These are phyloP conservation scores for Euphorbia schlechtendalii DNA, from an alignment of 441 rosid species.

Conservation along the genomic window DNA sequence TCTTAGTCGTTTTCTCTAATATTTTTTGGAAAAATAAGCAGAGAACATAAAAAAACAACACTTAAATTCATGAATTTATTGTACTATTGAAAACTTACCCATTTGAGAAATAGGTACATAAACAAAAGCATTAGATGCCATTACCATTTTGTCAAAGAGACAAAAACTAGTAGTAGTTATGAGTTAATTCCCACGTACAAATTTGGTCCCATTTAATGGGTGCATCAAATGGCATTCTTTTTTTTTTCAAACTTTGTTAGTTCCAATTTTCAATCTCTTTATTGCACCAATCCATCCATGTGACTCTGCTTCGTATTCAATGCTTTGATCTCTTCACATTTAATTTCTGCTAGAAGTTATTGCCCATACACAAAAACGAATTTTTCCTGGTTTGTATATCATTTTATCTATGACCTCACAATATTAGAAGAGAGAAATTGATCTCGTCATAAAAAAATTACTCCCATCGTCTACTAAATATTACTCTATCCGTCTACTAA, in stretches of 20 bases:
- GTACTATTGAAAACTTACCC: background rate
- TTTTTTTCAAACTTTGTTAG: background rate
- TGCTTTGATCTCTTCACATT: background rate
- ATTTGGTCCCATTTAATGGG: constrained; percentile 8
- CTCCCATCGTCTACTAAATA: too few relatives aligned
- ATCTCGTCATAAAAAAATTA: too few relatives aligned
- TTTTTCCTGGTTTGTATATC: too few relatives aligned
- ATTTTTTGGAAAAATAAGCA: too few relatives aligned
- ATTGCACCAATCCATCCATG: background rate
- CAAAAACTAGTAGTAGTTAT: constrained; percentile 1
- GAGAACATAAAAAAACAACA: too few relatives aligned
- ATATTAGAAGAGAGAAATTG: too few relatives aligned
- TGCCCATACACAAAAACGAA: too few relatives aligned
- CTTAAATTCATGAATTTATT: background rate
- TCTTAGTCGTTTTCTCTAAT: too few relatives aligned
- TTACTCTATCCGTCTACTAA: too few relatives aligned
- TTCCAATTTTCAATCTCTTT: constrained; percentile 1
- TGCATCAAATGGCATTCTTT: background rate
- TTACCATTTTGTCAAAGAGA: constrained; percentile 18
- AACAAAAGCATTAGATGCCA: background rate
- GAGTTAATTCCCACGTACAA: background rate
- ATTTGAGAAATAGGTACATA: background rate
- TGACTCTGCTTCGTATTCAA: too few relatives aligned
- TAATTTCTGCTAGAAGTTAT: background rate
- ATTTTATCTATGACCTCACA: too few relatives aligned